Conservation (phyloP, 306 rosid species). For the Castanea sativa region DNA sequence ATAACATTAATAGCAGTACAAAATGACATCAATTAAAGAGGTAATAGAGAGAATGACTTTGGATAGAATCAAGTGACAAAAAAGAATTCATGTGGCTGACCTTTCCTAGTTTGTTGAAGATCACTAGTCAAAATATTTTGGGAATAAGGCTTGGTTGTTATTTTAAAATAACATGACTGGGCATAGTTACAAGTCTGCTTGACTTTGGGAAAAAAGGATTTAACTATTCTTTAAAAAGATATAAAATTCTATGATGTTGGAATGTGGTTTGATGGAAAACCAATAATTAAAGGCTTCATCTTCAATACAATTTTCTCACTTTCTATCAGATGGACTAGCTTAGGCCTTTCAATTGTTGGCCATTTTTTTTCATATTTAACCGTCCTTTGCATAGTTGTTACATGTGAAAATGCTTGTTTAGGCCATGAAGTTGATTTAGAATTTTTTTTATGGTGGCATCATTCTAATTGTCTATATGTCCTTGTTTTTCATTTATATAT, state of each 20-base stretch:
- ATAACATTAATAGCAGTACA: no score
- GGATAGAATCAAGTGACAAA: no score
- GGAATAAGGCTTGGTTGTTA: no score
- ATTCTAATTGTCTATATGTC: constrained; percentile 18
- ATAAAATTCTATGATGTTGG: neutral
- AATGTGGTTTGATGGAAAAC: constrained; percentile 10
- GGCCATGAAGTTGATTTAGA: neutral
- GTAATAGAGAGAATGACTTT: no score
- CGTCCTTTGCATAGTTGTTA: neutral
- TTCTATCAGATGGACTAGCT: neutral
- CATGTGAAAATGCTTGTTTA: neutral
- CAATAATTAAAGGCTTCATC: neutral
- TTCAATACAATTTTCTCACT: neutral
- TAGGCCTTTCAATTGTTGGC: neutral
- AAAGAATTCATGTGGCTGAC: no score
- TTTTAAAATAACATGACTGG: neutral
- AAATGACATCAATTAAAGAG: no score
- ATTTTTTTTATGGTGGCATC: constrained; percentile 1
- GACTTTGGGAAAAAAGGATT: neutral
- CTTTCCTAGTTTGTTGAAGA: no score
- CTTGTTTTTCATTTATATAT: constrained; percentile 24
- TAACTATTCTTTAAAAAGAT: neutral
- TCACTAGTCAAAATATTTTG: no score
- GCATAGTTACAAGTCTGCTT: neutral
- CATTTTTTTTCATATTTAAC: neutral